Percentiles rank a stretch among this genome's conserved stretches.
Evolutionary conservation across 805 yeast species (phyloP).

Genomic region (Metschnikowia colocasiae): DNA sequence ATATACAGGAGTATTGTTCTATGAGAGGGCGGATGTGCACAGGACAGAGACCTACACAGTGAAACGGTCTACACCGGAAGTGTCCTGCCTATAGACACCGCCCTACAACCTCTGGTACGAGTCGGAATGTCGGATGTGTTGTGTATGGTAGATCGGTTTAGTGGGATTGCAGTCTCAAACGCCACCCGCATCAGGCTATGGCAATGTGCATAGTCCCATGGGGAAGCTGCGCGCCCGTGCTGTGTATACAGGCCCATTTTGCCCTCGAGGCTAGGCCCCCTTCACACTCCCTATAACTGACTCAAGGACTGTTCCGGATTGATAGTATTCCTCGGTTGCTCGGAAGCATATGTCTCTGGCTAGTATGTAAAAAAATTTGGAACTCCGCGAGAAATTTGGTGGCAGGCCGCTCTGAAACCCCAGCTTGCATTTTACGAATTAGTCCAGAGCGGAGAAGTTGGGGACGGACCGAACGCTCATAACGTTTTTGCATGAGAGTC

Average conservation of each 20-base stretch:
- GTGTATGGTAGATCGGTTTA: not conserved
- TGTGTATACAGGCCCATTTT: not conserved
- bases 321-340: no score
- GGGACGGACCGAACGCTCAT: conserved; percentile 1
- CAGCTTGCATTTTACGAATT: not conserved
- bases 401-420: not conserved
- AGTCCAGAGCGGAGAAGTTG: not conserved
- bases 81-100: no score
- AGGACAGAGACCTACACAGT: no score
- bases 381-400: not conserved
- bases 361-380: no score
- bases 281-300: no score
- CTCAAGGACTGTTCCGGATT: no score
- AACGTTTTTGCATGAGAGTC: not conserved
- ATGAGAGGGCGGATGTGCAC: no score
- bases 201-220: not conserved
- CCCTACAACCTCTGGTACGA: no score
- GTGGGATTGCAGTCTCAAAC: not conserved
- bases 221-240: conserved; percentile 1
- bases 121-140: no score
- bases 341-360: no score
- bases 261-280: not conserved
- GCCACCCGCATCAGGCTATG: not conserved
- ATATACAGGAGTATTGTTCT: no score
- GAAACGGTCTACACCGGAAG: no score